Conservation (phyloP, 495 filamentous ascomycete genomes). For the Elaphomyces granulatus region DNA sequence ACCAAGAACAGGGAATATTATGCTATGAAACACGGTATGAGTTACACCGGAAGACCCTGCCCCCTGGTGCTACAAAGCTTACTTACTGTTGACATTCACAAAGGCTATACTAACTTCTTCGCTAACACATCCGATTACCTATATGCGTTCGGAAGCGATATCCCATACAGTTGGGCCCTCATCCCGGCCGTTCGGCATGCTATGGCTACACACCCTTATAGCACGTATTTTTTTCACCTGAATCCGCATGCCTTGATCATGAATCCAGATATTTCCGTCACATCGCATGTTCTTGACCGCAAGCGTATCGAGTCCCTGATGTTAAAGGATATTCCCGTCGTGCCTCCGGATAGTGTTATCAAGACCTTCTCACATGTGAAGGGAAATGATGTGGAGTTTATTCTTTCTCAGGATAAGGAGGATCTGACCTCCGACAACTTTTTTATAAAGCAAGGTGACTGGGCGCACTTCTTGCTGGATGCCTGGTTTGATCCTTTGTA, state of each 20-base stretch:
- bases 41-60: too few species aligned
- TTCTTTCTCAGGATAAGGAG: constrained; percentile 72
- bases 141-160: constrained; percentile 38
- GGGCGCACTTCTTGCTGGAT: constrained; percentile 85
- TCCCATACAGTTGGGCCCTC: constrained; percentile 60
- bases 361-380: constrained; percentile 77
- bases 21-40: constrained; percentile 73
- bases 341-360: constrained; percentile 92
- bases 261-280: constrained; percentile 59
- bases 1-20: constrained; percentile 75
- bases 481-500: constrained; percentile 95
- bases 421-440: constrained; percentile 68
- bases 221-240: constrained; percentile 72
- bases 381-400: constrained; percentile 62
- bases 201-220: constrained; percentile 59
- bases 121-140: constrained; percentile 58
- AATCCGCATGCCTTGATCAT: constrained; percentile 77
- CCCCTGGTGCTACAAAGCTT: not conserved
- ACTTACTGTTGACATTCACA: too few species aligned
- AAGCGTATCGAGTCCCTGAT: constrained; percentile 60
- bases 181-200: constrained; percentile 85
- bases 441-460: constrained; percentile 69
- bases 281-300: constrained; percentile 53
- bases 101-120: constrained; percentile 84
- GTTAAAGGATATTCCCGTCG: constrained; percentile 71